Evolutionary conservation across 208 protist species (phyloP).

Genomic region (Naegleria gruberi): DNA sequence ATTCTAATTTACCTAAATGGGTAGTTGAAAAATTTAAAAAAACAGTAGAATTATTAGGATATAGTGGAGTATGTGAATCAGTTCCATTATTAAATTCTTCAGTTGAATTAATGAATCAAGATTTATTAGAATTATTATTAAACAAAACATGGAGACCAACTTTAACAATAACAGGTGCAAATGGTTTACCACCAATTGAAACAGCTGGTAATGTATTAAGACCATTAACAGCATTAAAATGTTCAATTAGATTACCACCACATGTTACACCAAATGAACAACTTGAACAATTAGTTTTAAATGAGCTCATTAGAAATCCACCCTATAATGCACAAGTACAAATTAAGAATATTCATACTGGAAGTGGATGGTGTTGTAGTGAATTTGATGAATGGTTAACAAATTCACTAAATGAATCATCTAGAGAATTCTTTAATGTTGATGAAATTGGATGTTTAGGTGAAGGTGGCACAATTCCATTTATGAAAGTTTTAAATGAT

Average conservation of each 20-base stretch:
- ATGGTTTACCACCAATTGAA: slow-evolving; percentile 62
- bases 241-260: slow-evolving; percentile 83
- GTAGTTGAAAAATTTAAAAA: slow-evolving; percentile 51
- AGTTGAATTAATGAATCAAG: slow-evolving; percentile 46
- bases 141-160: slow-evolving; percentile 80
- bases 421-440: slow-evolving; percentile 55
- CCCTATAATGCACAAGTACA: slow-evolving; percentile 70
- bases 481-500: slow-evolving; percentile 78
- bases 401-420: slow-evolving; percentile 59
- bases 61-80: slow-evolving; percentile 35
- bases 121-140: slow-evolving; percentile 59
- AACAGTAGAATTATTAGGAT: slow-evolving; percentile 50
- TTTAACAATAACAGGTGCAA: slow-evolving; percentile 71
- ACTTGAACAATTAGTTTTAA: slow-evolving; percentile 49
- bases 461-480: slow-evolving; percentile 80
- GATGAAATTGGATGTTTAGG: slow-evolving; percentile 42
- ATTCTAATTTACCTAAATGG: slow-evolving; percentile 68
- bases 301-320: slow-evolving; percentile 58
- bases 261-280: slow-evolving; percentile 41
- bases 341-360: slow-evolving; percentile 23
- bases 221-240: slow-evolving; percentile 67
- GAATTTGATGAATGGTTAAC: slow-evolving; percentile 63
- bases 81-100: slow-evolving; percentile 42
- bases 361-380: slow-evolving; percentile 70
- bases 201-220: slow-evolving; percentile 85